Base-by-base conservation (phyloP, 2,329 filamentous ascomycete species). In the Pseudogymnoascus sp. region DNA sequence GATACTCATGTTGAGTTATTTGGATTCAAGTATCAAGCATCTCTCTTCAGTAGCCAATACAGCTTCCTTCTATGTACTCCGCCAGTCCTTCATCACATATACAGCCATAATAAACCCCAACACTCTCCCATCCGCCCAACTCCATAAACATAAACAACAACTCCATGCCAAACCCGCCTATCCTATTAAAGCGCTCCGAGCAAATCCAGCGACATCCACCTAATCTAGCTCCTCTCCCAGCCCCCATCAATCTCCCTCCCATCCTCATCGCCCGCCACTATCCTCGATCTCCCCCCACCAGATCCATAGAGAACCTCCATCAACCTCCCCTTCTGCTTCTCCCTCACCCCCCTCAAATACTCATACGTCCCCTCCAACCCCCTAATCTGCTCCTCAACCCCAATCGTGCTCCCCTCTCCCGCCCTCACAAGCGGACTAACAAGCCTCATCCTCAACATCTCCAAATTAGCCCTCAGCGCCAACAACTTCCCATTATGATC, bases 401-500 rank as follows among this genome's bases (percentile, higher is more conserved):
- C 86, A 16, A 93, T 78, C 25, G 85, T 89, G 65, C 85, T 90
- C 11, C 79, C 80, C 70, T 87, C 87, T 60, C 81, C 80, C 61
- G 86, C 85, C 49, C 90, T 80, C 19, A 97, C 89, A 2, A 97
- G 81, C 14, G 93, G 93, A 61, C 86, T 90, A 41, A 96, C 89
- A 16, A 97, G 81, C 73, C 92, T 94, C 66, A 88, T 82, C 36
- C 93, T 81, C 55, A 96, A 79, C n/a, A 82, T 88, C 77, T 97
- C 92, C 14, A 97, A 83, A 68, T 90, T 93, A 9, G 90, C 87
- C 73, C 96, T 94, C 41, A 97, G 82, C 2, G 88, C 89, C 61
- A 94, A 80, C 39, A 97, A 83, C 65, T 90, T 88, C 64, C 89
- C 86, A 69, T 95, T 94, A 75, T 97, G 92, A 69, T 92, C 89